These are phyloP conservation scores for Mucor plumbeus DNA, from an alignment of 371 early-diverging fungal species.

Conservation along the genomic window DNA sequence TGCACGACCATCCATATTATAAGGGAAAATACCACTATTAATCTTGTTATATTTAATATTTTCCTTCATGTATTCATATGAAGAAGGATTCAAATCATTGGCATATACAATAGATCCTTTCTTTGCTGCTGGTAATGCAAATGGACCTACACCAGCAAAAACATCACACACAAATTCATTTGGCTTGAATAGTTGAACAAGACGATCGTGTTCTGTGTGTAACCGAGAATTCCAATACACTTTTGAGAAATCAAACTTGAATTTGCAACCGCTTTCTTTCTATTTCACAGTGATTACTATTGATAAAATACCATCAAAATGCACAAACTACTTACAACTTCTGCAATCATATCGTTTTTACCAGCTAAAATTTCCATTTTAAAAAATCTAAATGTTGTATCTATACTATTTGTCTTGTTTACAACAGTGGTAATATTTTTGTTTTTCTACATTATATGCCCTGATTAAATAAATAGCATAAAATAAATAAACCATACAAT, in stretches of 20 bases:
- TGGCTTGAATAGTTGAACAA: constrained; percentile 77
- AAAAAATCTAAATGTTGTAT: constrained; percentile 95
- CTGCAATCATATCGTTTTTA: constrained; percentile 81
- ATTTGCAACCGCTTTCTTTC: constrained; percentile 91
- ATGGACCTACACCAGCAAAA: constrained; percentile 99
- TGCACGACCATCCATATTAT: constrained; percentile 91
- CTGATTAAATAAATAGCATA: not conserved
- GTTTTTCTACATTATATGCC: constrained; percentile 71
- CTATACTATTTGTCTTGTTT: constrained; percentile 94
- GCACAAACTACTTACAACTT: constrained; percentile 66
- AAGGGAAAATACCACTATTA: constrained; percentile 67
- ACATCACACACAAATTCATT: constrained; percentile 93
- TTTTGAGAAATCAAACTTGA: constrained; percentile 94
- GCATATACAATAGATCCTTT: constrained; percentile 89
- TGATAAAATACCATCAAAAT: not conserved
- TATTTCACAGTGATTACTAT: constrained; percentile 29
- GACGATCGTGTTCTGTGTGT: constrained; percentile 94
- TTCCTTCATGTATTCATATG: constrained; percentile 79
- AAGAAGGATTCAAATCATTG: constrained; percentile 97
- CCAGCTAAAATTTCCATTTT: constrained; percentile 97
- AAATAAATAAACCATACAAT: not conserved
- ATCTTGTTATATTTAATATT: constrained; percentile 86
- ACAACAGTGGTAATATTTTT: constrained; percentile 91
- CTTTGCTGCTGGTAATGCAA: constrained; percentile 95
- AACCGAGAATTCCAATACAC: constrained; percentile 99